Percentiles rank a stretch among this genome's conserved stretches.
Conservation (phyloP, 768 basidiomycete species). For the Imleria badia region DNA sequence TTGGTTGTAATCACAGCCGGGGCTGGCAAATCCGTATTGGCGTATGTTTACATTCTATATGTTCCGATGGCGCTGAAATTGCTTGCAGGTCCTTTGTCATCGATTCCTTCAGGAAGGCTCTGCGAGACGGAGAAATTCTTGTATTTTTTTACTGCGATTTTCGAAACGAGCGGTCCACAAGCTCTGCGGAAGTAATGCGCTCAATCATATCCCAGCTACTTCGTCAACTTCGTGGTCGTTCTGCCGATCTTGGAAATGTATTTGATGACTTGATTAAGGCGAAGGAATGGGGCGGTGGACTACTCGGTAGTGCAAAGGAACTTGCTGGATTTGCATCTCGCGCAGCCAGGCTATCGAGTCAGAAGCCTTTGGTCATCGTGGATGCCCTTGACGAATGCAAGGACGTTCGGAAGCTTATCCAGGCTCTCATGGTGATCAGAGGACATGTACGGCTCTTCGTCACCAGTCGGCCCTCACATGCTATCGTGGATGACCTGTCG, state of each 20-base stretch:
- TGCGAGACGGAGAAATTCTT: not conserved
- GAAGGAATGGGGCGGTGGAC: not conserved
- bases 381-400: slow-evolving; percentile 10
- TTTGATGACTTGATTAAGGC: not conserved
- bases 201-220: slow-evolving; percentile 1
- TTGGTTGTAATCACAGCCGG: not conserved
- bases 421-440: not conserved
- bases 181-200: not conserved
- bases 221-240: not conserved
- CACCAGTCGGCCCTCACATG: not conserved
- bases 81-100: not conserved
- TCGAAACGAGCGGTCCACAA: not conserved
- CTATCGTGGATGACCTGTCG: not conserved
- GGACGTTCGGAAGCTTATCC: not conserved
- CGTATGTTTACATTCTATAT: not conserved
- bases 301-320: not conserved
- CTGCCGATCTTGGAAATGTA: not conserved
- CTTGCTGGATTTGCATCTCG: not conserved
- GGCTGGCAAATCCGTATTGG: slow-evolving; percentile 8
- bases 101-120: not conserved
- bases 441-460: not conserved
- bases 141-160: slow-evolving; percentile 3
- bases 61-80: not conserved
- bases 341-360: not conserved
- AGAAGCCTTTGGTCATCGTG: not conserved